Conservation (phyloP, 306 rosid species). For the Sesbania bispinosa region DNA sequence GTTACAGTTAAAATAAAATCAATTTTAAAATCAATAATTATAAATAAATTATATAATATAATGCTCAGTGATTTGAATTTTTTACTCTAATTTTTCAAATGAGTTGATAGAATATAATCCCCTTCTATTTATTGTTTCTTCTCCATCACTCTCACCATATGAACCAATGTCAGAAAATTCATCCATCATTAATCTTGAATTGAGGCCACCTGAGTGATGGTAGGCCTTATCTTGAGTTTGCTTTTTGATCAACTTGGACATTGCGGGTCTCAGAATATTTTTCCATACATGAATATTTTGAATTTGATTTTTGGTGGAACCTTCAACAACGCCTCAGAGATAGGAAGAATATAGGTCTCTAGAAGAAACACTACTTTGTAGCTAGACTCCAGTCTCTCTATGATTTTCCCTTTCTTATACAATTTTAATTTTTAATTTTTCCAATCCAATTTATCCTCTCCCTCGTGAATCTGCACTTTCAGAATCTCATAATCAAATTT, state of each 20-base stretch:
- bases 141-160: no score
- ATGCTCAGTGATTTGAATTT: no score
- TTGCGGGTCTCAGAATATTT: no score
- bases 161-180: no score
- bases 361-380: not conserved
- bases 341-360: slow-evolving; percentile 1
- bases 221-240: not conserved
- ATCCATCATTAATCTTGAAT: not conserved
- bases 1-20: no score
- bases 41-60: no score
- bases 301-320: not conserved
- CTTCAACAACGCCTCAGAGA: slow-evolving; percentile 18
- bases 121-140: no score
- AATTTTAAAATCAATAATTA: no score
- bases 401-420: not conserved
- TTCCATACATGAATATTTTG: not conserved
- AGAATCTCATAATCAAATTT: slow-evolving; percentile 19
- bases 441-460: not conserved
- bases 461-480: slow-evolving; percentile 18
- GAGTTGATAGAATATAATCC: no score
- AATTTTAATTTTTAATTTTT: no score
- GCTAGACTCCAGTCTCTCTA: not conserved
- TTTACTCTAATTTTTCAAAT: no score
- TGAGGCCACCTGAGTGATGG: not conserved
- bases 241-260: slow-evolving; percentile 14